Evolutionary conservation across 805 yeast genomes (phyloP), one percentile per base, ranked within the genome.

Genomic region (Ascoidea rubescens): DNA sequence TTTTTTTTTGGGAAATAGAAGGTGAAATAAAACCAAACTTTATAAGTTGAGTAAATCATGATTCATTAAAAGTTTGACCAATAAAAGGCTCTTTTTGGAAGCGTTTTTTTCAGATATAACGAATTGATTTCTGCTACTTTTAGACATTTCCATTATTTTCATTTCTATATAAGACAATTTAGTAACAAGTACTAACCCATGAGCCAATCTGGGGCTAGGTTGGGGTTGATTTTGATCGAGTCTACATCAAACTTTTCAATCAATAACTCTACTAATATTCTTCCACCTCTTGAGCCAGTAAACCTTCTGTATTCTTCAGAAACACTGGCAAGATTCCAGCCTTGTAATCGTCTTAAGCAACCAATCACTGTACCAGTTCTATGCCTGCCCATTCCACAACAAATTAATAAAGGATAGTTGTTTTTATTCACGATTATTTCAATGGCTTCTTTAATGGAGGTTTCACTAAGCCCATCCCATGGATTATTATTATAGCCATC

Each of bases 311-410:
- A 91, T 64, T 91, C 99, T 64, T 91, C 99, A 53, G 89, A 79
- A 1, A 91, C 93, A 64, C 85, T 68, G 8, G 98, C 96, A 63
- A 91, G 70, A 62, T 95, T 93, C 99, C 99, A 91, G n/a, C 95
- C 91, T 72, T 93, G 97, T 17, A 93, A 70, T 54, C 96, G 75
- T 56, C 99, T 71, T 48, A 91, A 69, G 65, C 99, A 91, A 0
- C 99, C 99, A 54, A 93, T 80, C 3, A 93, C 96, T 0, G 98
- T 90, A 1, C 99, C 99, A 0, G 98, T 90, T 57, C 99, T 74
- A 66, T 91, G 99, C 58, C 99, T 73, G 0, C 99, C 99, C 99
- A 93, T 93, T 12, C 97, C 96, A 61, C 98, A 93, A 65, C 98
- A 93, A 4, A 90, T 90, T 50, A 93, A 69, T 55, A 93, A 60